Evolutionary conservation across 2,329 filamentous ascomycete species (phyloP).

Genomic region (Zymoseptoria passerinii): DNA sequence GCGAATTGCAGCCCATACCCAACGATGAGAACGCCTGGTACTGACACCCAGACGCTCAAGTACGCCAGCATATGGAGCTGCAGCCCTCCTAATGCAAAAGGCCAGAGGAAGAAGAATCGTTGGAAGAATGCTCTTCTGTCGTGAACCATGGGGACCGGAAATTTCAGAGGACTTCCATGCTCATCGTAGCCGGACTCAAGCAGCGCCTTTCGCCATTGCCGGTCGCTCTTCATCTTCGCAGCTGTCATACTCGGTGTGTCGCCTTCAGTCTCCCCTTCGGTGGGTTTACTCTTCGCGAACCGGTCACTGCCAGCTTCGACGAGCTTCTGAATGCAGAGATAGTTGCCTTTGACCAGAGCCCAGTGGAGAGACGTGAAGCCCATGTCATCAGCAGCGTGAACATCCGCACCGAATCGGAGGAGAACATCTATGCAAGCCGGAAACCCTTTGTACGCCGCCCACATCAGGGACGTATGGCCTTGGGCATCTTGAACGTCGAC

Average conservation of each 20-base stretch:
- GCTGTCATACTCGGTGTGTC: constrained; percentile 85
- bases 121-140: constrained; percentile 70
- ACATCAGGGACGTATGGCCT: constrained; percentile 94
- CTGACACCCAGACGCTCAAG: constrained; percentile 63
- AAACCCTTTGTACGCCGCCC: constrained; percentile 96
- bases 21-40: constrained; percentile 61
- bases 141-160: constrained; percentile 68
- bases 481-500: constrained; percentile 85
- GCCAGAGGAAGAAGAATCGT: constrained; percentile 84
- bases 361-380: constrained; percentile 94
- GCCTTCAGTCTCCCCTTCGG: constrained; percentile 47
- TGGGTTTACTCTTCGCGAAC: constrained; percentile 67
- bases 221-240: constrained; percentile 76
- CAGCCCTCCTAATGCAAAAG: constrained; percentile 65
- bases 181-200: constrained; percentile 76
- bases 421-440: constrained; percentile 87
- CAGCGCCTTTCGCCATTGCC: constrained; percentile 74
- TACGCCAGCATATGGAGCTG: constrained; percentile 65
- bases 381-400: constrained; percentile 81
- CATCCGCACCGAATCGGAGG: constrained; percentile 88
- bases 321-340: constrained; percentile 82
- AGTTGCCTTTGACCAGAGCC: constrained; percentile 88
- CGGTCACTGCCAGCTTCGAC: constrained; percentile 93
- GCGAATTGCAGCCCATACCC: constrained; percentile 67
- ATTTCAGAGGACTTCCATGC: constrained; percentile 64